Base-by-base conservation (phyloP, 192 early-diverging fungal genomes). In the Coemansia sp. region DNA sequence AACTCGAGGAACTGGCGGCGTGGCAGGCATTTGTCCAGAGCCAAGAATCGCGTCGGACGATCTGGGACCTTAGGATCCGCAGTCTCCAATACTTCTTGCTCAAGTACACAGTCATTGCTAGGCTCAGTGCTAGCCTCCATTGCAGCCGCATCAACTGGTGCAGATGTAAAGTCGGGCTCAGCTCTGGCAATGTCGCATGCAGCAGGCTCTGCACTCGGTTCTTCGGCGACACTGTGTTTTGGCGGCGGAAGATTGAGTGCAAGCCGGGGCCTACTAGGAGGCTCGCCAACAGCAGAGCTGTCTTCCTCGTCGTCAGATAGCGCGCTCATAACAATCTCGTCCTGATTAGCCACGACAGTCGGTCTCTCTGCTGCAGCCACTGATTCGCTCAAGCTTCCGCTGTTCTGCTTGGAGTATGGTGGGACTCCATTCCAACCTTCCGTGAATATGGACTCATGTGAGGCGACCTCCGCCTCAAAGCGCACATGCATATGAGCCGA, bases 401-500 rank as follows among this genome's bases (percentile, higher is more conserved):
- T 3, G 33, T 34, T 2, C n/a, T 34, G 35, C 0, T 18, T 31
- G 3, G 56, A 58, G 56, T 64, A 62, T 5, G 67, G 83, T 8
- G 61, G 26, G 35, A 76, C 55, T 8, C 51, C 56, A 48, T 38
- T 16, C 63, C 83, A 72, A n/a, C 77, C 62, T 37, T 67, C 20
- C 8, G 35, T 39, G 66, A 67, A 55, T 46, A 73, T 23, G 28
- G 60, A 24, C 45, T 68, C 59, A 34, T 67, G 74, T 65, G 83
- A 76, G 86, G 23, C 74, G 18, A 92, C 85, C 0, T 88, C 24
- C 0, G 96, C 95, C 26, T 89, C 79, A 71, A 89, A 99, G 28
- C 92, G 87, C 21, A 96, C 93, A 71, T 99, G 98, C 62, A 98
- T 71, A 74, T 99, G 98, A 2, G 96, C 96, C 6, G 93, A 77